Evolutionary conservation across 192 early-diverging fungal genomes (phyloP).

Genomic region (Anaeromyces robustus): DNA sequence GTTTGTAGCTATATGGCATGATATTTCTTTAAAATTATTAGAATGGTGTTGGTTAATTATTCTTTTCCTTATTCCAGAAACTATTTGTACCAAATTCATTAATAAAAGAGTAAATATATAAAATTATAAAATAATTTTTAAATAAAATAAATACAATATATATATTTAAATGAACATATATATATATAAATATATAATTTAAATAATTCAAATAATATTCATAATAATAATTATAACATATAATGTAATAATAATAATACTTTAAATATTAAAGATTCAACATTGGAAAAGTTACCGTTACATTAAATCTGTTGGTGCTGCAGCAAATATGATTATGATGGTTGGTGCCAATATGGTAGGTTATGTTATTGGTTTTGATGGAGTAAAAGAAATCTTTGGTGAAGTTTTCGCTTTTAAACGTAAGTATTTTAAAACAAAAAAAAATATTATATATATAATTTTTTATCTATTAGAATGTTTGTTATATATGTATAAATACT

Average conservation of each 20-base stretch:
- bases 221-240: no score
- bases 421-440: conserved; percentile 7
- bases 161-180: no score
- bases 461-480: no score
- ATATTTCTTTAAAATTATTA: conserved; percentile 64
- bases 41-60: conserved; percentile 88
- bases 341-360: conserved; percentile 94
- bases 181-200: no score
- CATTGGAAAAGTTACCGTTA: conserved; percentile 39
- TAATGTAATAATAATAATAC: no score
- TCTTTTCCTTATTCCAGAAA: conserved; percentile 75
- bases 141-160: no score
- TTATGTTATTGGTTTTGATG: conserved; percentile 78
- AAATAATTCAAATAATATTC: no score
- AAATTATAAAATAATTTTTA: background rate
- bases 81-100: conserved; percentile 39
- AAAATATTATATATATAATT: no score
- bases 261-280: background rate
- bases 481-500: no score
- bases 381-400: conserved; percentile 53
- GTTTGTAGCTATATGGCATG: conserved; percentile 97
- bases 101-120: background rate
- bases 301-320: conserved; percentile 66
- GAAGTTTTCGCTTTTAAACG: conserved; percentile 44
- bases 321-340: conserved; percentile 82